Base-by-base conservation (phyloP, 2,329 filamentous ascomycete genomes). In the Neonectria magnoliae region DNA sequence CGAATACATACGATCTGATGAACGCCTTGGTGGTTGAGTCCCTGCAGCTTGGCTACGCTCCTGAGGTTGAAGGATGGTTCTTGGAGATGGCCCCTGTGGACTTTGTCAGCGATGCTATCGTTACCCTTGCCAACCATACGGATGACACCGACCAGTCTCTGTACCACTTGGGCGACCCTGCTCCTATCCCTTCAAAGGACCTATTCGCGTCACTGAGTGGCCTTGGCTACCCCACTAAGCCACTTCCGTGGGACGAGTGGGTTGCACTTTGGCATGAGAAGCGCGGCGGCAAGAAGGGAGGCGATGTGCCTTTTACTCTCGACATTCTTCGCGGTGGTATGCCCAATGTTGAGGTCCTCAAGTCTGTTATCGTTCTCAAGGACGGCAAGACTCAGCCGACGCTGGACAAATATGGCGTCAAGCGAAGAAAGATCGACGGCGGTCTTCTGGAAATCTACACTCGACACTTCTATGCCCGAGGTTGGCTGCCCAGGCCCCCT, bases 61-160 rank as follows among this genome's bases (percentile, higher is more conserved):
- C 92, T 0, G 85, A 92, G 57, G 88, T 94, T 4, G 84, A 90
- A 54, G 89, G 89, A 45, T 95, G 92, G 92, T 87, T 90, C 54
- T 87, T 91, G 1, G 92, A 95, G 79, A 94, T 94, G 92, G 94
- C 92, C 0, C 92, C 92, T 0, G 92, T 93, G 14, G 92, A 95
- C 77, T 94, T 93, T 72, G 91, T 94, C 63, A 92, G 89, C 79
- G 89, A 88, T 67, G 88, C 91, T 4, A 92, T 95, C 68, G 81
- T 92, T 25, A 88, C 91, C 18, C 84, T 94, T 20, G 85, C 90
- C 44, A 88, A 90, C 69, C 85, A 93, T 63, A 85, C 81, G 0
- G 83, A 88, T 42, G 83, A 89, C 38, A 82, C 84, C 1, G 83
- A 88, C 10, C 90, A 92, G 72, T 83, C 84, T 0, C 80, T 94